phyloP scores from a whole-genome alignment of 371 early-diverging fungal species.

The Vairimorpha ceranae region DNA sequence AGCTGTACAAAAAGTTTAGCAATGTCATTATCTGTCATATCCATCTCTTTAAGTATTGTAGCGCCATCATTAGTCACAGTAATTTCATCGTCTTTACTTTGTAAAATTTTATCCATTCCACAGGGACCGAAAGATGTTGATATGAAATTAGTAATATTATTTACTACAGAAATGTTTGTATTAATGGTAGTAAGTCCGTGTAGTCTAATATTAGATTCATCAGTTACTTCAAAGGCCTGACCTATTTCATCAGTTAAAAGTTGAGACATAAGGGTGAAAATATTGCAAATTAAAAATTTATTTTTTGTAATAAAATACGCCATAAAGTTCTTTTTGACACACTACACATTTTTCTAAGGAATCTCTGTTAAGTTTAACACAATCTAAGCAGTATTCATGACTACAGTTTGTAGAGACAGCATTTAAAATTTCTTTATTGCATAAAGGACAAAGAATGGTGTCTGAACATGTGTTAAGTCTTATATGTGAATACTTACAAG shows the following conservation, averaged over 20 bases:
- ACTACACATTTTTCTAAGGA: neutral
- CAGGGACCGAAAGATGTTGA: conserved; percentile 97
- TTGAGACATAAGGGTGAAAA: conserved; percentile 26
- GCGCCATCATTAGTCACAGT: conserved; percentile 99
- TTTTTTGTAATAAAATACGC: neutral
- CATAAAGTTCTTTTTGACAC: neutral
- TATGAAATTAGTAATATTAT: conserved; percentile 83
- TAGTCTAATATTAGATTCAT: conserved; percentile 21
- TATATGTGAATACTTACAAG: conserved; percentile 46
- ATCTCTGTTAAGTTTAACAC: neutral
- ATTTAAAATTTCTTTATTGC: neutral
- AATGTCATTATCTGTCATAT: conserved; percentile 87
- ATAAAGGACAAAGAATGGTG: neutral
- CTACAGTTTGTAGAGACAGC: neutral
- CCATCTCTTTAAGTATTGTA: conserved; percentile 96
- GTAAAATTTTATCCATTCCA: conserved; percentile 94
- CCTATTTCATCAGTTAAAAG: conserved; percentile 52
- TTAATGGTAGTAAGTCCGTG: conserved; percentile 31
- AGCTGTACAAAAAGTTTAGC: conserved; percentile 91
- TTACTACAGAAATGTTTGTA: conserved; percentile 86
- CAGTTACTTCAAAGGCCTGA: conserved; percentile 40
- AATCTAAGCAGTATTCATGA: neutral
- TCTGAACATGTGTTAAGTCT: conserved; percentile 5
- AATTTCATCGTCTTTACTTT: conserved; percentile 95
- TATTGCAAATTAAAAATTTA: neutral